Conservation (phyloP, 495 filamentous ascomycete genomes). For the Choiromyces venosus region DNA sequence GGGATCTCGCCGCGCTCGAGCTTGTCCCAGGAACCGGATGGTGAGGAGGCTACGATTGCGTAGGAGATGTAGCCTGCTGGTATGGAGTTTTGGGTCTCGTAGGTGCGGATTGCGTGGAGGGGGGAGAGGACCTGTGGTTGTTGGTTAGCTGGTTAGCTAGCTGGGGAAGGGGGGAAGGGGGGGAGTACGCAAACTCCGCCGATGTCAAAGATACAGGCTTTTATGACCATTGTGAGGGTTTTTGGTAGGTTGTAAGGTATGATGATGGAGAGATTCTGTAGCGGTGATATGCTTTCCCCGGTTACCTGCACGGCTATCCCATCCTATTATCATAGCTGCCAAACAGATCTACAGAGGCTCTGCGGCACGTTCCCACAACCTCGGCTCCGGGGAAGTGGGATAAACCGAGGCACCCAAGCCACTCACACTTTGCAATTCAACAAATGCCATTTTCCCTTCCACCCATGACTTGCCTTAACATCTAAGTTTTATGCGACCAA, state of each 20-base stretch:
- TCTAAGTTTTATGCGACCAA: too few relatives aligned
- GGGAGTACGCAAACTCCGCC: slow-evolving; percentile 88
- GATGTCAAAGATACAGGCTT: slow-evolving; percentile 89
- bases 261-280: neutral
- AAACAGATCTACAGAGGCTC: neutral
- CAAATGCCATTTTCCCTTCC: too few relatives aligned
- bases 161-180: neutral
- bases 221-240: slow-evolving; percentile 43
- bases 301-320: neutral
- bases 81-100: slow-evolving; percentile 68
- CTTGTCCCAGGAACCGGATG: slow-evolving; percentile 81
- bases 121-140: slow-evolving; percentile 71
- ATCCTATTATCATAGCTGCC: neutral
- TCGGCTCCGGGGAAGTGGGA: neutral
- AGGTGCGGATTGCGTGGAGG: slow-evolving; percentile 85
- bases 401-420: neutral
- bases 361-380: neutral
- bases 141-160: slow-evolving; percentile 24
- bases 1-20: slow-evolving; percentile 70
- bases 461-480: too few relatives aligned
- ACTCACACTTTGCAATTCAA: neutral
- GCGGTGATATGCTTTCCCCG: neutral
- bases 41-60: slow-evolving; percentile 70
- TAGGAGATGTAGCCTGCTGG: slow-evolving; percentile 86
- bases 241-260: neutral